Percentiles rank a stretch among this genome's conserved stretches.
Conservation (phyloP, 164 flowering plant genomes). For the Berberis vulgaris region DNA sequence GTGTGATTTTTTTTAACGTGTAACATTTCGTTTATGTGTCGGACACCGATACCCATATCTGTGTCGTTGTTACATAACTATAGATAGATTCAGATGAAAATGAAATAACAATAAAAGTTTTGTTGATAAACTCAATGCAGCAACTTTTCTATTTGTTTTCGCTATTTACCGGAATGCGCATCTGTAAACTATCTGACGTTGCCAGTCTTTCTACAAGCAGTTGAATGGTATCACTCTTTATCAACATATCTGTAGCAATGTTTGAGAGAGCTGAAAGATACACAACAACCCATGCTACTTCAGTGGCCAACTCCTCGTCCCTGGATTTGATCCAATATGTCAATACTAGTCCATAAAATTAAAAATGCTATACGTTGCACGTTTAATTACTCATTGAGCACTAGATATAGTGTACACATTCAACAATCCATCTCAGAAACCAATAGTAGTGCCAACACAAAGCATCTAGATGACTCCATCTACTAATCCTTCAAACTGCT, state of each 20-base stretch:
- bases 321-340: slow-evolving; percentile 26
- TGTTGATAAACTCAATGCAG: not conserved
- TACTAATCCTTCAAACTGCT: too few relatives aligned
- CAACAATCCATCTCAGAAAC: too few relatives aligned
- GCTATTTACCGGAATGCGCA: slow-evolving; percentile 80
- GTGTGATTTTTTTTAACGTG: too few relatives aligned
- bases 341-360: not conserved
- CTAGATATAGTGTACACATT: too few relatives aligned
- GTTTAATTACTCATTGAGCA: too few relatives aligned
- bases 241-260: slow-evolving; percentile 55
- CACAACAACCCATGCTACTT: slow-evolving; percentile 95
- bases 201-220: slow-evolving; percentile 69
- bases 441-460: too few relatives aligned
- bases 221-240: slow-evolving; percentile 65
- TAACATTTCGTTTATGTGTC: too few relatives aligned
- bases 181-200: slow-evolving; percentile 66
- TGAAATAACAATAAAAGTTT: too few relatives aligned
- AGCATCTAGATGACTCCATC: too few relatives aligned
- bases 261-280: slow-evolving; percentile 95
- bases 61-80: too few relatives aligned
- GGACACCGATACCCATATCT: too few relatives aligned
- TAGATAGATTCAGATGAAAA: too few relatives aligned
- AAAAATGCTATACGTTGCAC: not conserved
- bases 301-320: slow-evolving; percentile 93
- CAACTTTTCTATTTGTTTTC: not conserved